Base-by-base conservation (phyloP, 768 basidiomycete species). In the Suillus sp. region DNA sequence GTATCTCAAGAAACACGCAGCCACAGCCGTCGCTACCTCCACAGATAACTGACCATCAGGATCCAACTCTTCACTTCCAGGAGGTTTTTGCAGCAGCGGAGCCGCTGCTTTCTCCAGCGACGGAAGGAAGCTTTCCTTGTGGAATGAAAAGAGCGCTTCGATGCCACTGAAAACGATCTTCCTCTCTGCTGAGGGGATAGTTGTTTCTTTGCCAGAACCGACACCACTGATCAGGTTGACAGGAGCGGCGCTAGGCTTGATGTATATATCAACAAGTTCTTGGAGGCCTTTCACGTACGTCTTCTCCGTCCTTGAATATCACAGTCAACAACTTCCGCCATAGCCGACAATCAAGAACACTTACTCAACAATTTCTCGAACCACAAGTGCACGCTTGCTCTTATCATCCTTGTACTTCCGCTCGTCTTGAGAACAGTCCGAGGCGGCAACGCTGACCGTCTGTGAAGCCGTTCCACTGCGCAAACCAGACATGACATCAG, bases 201-300 rank as follows among this genome's bases (percentile, higher is more conserved):
- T 80, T 0, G 92, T 92, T 63, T 98, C 96, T 72, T 89, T 91
- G 65, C 80, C 81, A 10, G 90, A 87, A 20, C 88, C 84, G 14
- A 89, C 88, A 60, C 86, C 86, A 51, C 89, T 85, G 37, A 91
- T 82, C 27, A 89, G 75, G 67, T 87, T 90, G 61, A 91, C 87
- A 3, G 89, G 82, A 30, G 84, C 84, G 11, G 86, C 81, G 6
- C 91, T 89, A 50, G 95, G 95, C 71, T 87, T 90, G 77, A 99
- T 92, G 72, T 99, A 99, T 58, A 99, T 96, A 63, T 94, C 92
- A 57, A 96, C 88, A 10, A 99, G 86, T 74, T 97, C 96, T 71
- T 93, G 89, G 37, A 99, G 78, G n/a, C 94, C 92, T 66, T 90
- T 90, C 64, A 96, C 93, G 76, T 99, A 99, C 1, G 95, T 95